Evolutionary conservation across 805 yeast genomes (phyloP), one percentile per base, ranked within the genome.

Genomic region (Tetrapisispora taiwanensis): DNA sequence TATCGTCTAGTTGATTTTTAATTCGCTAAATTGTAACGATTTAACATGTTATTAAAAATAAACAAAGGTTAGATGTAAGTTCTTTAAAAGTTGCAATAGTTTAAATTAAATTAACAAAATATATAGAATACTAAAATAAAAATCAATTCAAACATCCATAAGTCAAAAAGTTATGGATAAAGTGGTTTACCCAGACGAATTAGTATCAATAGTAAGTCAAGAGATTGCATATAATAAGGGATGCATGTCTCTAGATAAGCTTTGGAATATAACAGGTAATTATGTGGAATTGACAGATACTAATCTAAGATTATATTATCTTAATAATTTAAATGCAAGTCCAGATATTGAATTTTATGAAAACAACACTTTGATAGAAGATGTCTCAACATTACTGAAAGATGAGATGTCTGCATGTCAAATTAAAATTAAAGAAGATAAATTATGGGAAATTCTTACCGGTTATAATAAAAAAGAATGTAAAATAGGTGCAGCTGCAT

Each of bases 371-470:
- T 9, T 31, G 3, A 19, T 27, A n/a, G 2, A 17, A 15, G 33
- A 44, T 36, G 48, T 47, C 30, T 45, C 37, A 13, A 45, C 42
- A 8, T 5, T 12, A 8, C 9, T 20, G n/a, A 15, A 32, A n/a
- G 31, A 37, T 15, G n/a, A 31, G 2, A 12, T 30, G 28, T 14
- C 19, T 5, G 27, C 27, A 13, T 28, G 19, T 27, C 38, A 45
- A n/a, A 44, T 72, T 3, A 62, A 65, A 14, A 75, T 82, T 3
- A 66, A 71, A 4, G 75, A 75, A 24, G 79, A 75, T 44, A 72
- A 72, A 33, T 77, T 78, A 52, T 81, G 84, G 71, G 53, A 69
- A 15, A 70, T 68, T 40, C 60, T 83, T 34, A 75, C 85, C 0
- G 84, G 84, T 13, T 70, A 72, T 28, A 70, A 72, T 28, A 69